Conservation (phyloP, 345 rosid genomes). For the Syzygium grande region DNA sequence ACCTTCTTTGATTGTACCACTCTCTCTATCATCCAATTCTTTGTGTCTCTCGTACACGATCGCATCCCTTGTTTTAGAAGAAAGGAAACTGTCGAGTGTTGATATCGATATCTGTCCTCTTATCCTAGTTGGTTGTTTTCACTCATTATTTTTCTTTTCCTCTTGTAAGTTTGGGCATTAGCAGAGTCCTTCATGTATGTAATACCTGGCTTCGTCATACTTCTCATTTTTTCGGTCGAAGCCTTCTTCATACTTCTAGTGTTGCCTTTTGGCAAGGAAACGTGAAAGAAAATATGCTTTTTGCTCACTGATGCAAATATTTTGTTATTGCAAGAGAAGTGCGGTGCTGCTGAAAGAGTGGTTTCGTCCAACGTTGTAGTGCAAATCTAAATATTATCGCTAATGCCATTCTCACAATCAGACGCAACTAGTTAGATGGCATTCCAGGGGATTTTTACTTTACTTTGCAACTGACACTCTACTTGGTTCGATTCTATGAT, state of each 20-base stretch:
- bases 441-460: too few relatives aligned
- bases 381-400: background rate
- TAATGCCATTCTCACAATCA: background rate
- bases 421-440: background rate
- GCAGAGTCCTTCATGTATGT: background rate
- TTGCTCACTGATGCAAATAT: background rate
- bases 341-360: background rate
- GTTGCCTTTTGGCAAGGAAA: background rate
- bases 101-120: background rate
- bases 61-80: background rate
- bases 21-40: background rate
- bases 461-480: too few relatives aligned
- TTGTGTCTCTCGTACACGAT: background rate
- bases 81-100: background rate
- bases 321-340: background rate
- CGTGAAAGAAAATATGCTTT: background rate
- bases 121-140: background rate
- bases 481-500: background rate
- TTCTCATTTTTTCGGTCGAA: too few relatives aligned
- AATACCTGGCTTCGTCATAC: background rate
- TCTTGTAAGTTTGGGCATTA: background rate
- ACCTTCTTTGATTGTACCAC: background rate
- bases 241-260: background rate
- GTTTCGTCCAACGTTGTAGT: background rate
- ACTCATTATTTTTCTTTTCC: background rate